Evolutionary conservation across 2,329 filamentous ascomycete genomes (phyloP).

Genomic region (Biscogniauxia mediterranea): DNA sequence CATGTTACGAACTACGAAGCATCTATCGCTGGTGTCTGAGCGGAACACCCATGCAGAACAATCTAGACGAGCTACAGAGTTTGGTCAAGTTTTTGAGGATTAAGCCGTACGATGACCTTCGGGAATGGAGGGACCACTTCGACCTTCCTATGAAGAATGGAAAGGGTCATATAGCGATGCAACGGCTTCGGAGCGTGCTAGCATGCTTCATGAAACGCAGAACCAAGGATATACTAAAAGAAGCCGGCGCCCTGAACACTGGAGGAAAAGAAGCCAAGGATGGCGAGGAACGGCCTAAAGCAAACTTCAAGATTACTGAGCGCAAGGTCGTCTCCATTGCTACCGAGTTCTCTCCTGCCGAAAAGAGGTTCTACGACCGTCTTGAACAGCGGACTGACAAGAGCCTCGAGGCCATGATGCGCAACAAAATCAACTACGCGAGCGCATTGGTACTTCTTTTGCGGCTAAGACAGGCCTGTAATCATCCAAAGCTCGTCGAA

Average conservation of each 20-base stretch:
- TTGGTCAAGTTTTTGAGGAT: constrained; percentile 91
- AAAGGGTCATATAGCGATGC: constrained; percentile 84
- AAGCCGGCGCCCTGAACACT: constrained; percentile 76
- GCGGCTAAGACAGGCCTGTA: constrained; percentile 87
- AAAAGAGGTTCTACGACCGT: constrained; percentile 81
- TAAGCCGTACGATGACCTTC: constrained; percentile 82
- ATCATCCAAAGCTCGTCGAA: constrained; percentile 86
- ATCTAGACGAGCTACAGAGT: constrained; percentile 92
- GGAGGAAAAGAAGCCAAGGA: constrained; percentile 61
- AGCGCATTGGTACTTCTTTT: constrained; percentile 91
- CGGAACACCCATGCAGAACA: constrained; percentile 97
- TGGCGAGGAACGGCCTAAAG: constrained; percentile 47
- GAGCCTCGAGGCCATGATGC: constrained; percentile 87
- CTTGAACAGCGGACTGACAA: constrained; percentile 82
- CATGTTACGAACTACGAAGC: constrained; percentile 78
- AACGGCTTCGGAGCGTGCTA: constrained; percentile 78
- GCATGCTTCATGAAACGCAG: constrained; percentile 98
- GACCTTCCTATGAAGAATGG: constrained; percentile 86
- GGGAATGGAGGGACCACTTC: constrained; percentile 88
- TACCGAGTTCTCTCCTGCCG: constrained; percentile 74
- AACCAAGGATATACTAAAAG: constrained; percentile 93
- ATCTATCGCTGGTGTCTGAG: constrained; percentile 96
- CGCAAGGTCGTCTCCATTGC: constrained; percentile 81
- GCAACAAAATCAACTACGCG: constrained; percentile 80
- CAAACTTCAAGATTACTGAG: constrained; percentile 86